Conservation (phyloP, 192 early-diverging fungal genomes). For the Coemansia sp. region DNA sequence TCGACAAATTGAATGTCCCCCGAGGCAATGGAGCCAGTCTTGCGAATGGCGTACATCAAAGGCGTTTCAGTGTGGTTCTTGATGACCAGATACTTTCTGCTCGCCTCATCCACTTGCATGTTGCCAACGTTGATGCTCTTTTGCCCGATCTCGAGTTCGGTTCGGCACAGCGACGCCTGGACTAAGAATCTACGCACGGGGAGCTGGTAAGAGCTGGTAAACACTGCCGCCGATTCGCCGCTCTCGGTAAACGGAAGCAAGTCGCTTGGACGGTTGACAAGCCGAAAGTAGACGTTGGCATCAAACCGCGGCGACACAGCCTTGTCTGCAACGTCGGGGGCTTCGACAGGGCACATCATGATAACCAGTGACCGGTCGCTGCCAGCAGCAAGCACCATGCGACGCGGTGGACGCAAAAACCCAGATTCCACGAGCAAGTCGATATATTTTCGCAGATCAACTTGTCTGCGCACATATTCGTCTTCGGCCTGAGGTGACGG, state of each 20-base stretch:
- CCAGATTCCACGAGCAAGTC: slow-evolving; percentile 68
- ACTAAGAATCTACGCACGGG: slow-evolving; percentile 91
- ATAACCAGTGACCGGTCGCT: slow-evolving; percentile 67
- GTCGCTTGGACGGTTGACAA: slow-evolving; percentile 84
- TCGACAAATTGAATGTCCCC: slow-evolving; percentile 78
- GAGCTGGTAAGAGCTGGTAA: slow-evolving; percentile 35
- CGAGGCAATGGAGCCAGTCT: slow-evolving; percentile 92
- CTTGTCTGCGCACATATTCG: slow-evolving; percentile 52
- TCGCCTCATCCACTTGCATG: slow-evolving; percentile 76
- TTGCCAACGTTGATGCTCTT: slow-evolving; percentile 96
- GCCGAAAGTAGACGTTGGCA: slow-evolving; percentile 75
- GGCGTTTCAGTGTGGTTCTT: slow-evolving; percentile 89
- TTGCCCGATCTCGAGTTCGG: slow-evolving; percentile 91
- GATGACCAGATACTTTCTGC: slow-evolving; percentile 83
- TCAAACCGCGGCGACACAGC: slow-evolving; percentile 17
- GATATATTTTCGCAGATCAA: slow-evolving; percentile 69
- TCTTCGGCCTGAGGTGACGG: slow-evolving; percentile 33
- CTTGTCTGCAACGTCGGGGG: slow-evolving; percentile 4
- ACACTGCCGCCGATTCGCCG: slow-evolving; percentile 19
- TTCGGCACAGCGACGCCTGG: slow-evolving; percentile 76
- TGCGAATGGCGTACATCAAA: slow-evolving; percentile 86
- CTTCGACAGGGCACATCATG: slow-evolving; percentile 63
- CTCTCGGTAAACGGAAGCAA: slow-evolving; percentile 75
- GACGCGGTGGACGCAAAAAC: slow-evolving; percentile 58
- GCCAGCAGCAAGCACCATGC: slow-evolving; percentile 59